These are phyloP conservation scores for Meyerozyma sp. DNA, from an alignment of 1,139 yeast genomes.

Conservation along the genomic window DNA sequence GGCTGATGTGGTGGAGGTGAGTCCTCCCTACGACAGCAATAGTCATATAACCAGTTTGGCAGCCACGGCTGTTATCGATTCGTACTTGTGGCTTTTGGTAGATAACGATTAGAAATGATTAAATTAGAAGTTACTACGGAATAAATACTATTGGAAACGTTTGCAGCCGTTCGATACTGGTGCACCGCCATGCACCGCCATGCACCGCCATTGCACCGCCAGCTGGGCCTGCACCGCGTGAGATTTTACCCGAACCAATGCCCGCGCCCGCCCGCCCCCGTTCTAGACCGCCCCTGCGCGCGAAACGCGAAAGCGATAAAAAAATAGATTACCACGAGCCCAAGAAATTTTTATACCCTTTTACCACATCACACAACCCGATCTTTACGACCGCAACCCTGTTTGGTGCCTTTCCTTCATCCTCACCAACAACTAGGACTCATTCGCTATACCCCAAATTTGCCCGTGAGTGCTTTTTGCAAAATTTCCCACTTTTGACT, in stretches of 20 bases:
- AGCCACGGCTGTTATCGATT: constrained; percentile 51
- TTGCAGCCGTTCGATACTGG: not conserved
- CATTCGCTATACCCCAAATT: not conserved
- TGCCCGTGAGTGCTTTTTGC: not conserved
- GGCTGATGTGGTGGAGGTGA: constrained; percentile 55
- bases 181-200: not conserved
- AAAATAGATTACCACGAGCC: not conserved
- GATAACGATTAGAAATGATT: not conserved
- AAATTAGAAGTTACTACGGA: too few species aligned
- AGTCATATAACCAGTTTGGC: constrained; percentile 47
- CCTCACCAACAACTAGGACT: not conserved
- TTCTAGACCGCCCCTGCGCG: constrained; percentile 1
- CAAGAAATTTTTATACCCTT: not conserved
- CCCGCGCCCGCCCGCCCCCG: not conserved
- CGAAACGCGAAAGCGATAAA: constrained; percentile 1
- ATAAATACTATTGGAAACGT: too few species aligned
- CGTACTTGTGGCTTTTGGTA: constrained; percentile 41
- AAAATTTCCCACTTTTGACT: too few species aligned
- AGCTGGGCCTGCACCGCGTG: not conserved
- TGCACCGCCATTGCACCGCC: too few species aligned
- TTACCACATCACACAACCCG: not conserved
- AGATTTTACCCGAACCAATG: not conserved
- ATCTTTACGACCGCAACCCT: not conserved
- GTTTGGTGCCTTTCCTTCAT: not conserved
- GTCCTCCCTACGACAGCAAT: constrained; percentile 48